phyloP scores from a whole-genome alignment of 1,284 basidiomycete genomes.

The Tetrapyrgos nigripes region DNA sequence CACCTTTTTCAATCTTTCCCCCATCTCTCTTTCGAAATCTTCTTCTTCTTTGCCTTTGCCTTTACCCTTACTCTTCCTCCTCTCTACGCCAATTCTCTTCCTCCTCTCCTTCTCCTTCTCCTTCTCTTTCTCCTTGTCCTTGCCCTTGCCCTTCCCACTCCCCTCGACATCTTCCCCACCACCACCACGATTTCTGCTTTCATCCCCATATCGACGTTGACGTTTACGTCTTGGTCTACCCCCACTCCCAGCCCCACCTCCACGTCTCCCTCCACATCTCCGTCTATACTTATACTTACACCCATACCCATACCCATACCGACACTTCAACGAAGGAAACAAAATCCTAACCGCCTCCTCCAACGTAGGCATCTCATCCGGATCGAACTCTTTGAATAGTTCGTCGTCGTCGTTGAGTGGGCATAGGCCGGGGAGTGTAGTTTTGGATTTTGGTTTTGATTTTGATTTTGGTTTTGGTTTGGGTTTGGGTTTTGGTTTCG shows the following conservation, averaged over 20 bases:
- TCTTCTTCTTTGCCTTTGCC: slow-evolving; percentile 40
- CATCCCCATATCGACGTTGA: too few relatives aligned
- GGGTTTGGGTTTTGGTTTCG: too few relatives aligned
- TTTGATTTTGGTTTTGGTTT: too few relatives aligned
- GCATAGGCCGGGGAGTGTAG: too few relatives aligned
- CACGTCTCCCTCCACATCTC: too few relatives aligned
- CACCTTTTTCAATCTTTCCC: slow-evolving; percentile 68
- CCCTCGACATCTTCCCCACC: slow-evolving; percentile 3
- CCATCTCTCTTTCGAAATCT: slow-evolving; percentile 68
- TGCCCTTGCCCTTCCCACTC: slow-evolving; percentile 23
- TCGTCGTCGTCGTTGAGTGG: slow-evolving; percentile 14
- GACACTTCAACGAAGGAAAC: slow-evolving; percentile 59
- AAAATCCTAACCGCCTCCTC: slow-evolving; percentile 69
- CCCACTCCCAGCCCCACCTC: too few relatives aligned
- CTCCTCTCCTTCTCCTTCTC: slow-evolving; percentile 31
- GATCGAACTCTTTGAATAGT: slow-evolving; percentile 65
- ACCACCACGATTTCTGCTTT: too few relatives aligned
- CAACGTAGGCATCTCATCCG: slow-evolving; percentile 76
- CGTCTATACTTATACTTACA: too few relatives aligned
- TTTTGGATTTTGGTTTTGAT: too few relatives aligned
- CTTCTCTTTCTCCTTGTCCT: slow-evolving; percentile 56
- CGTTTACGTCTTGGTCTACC: too few relatives aligned
- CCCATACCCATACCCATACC: too few relatives aligned
- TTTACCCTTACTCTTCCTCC: slow-evolving; percentile 7
- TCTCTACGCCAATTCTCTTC: neutral